Evolutionary conservation across 495 filamentous ascomycete genomes (phyloP).

Genomic region (Lepraria neglecta): DNA sequence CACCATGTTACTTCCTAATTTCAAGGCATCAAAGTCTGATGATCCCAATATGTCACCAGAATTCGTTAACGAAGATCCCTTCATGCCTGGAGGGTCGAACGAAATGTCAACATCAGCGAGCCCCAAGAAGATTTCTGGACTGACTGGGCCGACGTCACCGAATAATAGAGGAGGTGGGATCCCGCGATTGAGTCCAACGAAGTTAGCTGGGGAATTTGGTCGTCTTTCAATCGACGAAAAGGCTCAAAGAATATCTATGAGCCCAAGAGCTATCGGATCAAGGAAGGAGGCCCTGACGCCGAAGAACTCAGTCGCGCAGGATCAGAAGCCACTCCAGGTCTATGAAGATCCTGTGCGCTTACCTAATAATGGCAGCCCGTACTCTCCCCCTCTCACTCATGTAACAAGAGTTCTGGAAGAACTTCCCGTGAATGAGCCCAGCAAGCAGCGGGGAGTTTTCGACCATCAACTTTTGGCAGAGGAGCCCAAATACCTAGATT

Average conservation of each 20-base stretch:
- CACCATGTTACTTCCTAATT: slow-evolving; percentile 16
- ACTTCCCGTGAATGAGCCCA: slow-evolving; percentile 34
- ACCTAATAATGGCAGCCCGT: slow-evolving; percentile 2
- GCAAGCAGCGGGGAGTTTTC: slow-evolving; percentile 22
- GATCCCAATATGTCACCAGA: slow-evolving; percentile 4
- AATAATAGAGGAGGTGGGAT: slow-evolving; percentile 10
- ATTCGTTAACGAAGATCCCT: slow-evolving; percentile 6
- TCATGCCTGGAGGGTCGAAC: neutral
- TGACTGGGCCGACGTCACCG: neutral
- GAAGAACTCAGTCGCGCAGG: slow-evolving; percentile 6
- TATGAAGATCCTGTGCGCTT: slow-evolving; percentile 40
- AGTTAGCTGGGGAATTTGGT: slow-evolving; percentile 7
- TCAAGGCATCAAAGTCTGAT: slow-evolving; percentile 3
- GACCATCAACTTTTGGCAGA: slow-evolving; percentile 22
- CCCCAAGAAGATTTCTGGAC: slow-evolving; percentile 3
- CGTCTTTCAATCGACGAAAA: slow-evolving; percentile 1
- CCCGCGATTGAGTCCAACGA: slow-evolving; percentile 10
- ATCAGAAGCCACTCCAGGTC: slow-evolving; percentile 32
- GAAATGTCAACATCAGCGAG: neutral
- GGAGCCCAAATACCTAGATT: slow-evolving; percentile 17
- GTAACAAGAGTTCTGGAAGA: slow-evolving; percentile 27
- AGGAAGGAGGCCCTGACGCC: slow-evolving; percentile 21
- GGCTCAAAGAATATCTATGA: slow-evolving; percentile 24
- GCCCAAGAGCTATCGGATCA: slow-evolving; percentile 20
- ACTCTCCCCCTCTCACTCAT: slow-evolving; percentile 9